Evolutionary conservation across 495 filamentous ascomycete genomes (phyloP), one percentile per base, ranked within the genome.

Genomic region (Aspergillus egyptiacus): DNA sequence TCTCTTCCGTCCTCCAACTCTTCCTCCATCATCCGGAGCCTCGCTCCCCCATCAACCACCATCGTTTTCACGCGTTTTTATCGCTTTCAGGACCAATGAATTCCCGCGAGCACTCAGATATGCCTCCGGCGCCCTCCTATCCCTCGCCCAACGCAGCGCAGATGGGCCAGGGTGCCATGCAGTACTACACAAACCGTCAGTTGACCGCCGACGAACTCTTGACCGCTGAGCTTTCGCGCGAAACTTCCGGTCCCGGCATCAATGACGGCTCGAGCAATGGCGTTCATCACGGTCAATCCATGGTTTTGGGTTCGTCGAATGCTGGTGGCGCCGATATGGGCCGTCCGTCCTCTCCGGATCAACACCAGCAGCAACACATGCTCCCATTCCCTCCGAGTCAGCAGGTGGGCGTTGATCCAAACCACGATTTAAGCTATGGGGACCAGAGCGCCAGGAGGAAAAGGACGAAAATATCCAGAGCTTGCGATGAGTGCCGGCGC

Each of bases 401-500:
- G 38, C 74, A 78, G 53, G 71, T 72, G 2, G 71, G 72, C 36
- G 70, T 76, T 30, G 75, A 78, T 41, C 73, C 71, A 17, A 75
- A 78, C 45, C 69, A 75, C 38, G 71, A 72, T 37, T 31, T 70
- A 31, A 74, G 67, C 46, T 74, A 75, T 56, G 75, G 74, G 9
- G 84, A 87, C 52, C 72, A 71, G 39, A 86, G 80, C 37, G 82
- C 86, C 8, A 85, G 85, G 0, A 72, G 86, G 46, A 95, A 95
- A 62, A 75, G 91, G 50, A 87, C 86, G 0, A 97, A 97, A 67
- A 90, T 95, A 0, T 96, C 91, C 2, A 76, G 91, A 20, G 91
- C 91, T 1, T 97, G 91, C 54, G 91, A 97, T 66, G 91, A 97
- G 60, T 97, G 91, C 60, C 79, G 91, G 40, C 79, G 91, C 42